A percentile compares a stretch with the other conserved stretches of the same genome.
phyloP scores from a whole-genome alignment of 345 rosid species.

The Citrus sinensis region DNA sequence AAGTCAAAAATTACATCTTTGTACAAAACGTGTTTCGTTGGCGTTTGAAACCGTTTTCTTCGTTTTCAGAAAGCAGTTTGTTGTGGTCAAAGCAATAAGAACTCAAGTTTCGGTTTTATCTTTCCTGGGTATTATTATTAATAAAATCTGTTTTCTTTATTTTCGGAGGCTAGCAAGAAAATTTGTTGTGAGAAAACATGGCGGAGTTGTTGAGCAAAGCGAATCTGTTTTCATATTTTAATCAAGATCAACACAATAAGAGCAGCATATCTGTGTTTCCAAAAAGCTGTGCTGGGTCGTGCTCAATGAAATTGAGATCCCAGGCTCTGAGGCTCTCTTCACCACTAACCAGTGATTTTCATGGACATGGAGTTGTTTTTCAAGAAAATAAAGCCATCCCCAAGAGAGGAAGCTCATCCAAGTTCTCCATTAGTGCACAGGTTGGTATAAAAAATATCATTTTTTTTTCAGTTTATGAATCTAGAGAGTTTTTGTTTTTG shows the following conservation, averaged over 20 bases:
- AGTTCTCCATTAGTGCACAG: conserved; percentile 47
- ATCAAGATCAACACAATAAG: conserved; percentile 21
- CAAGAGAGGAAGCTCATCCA: conserved; percentile 23
- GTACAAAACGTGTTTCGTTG: not conserved
- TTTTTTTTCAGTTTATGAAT: not conserved
- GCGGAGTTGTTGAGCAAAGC: conserved; percentile 48
- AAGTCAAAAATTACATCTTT: not conserved
- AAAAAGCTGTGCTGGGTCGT: conserved; percentile 27
- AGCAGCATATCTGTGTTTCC: conserved; percentile 17
- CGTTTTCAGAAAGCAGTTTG: not conserved
- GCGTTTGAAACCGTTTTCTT: not conserved
- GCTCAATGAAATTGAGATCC: conserved; percentile 25
- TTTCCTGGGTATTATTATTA: not conserved
- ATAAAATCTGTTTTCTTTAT: not conserved
- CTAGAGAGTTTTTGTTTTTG: not conserved
- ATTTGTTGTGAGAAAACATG: conserved; percentile 28
- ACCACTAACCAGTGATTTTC: conserved; percentile 24
- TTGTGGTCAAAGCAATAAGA: not conserved
- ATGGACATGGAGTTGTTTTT: conserved; percentile 41
- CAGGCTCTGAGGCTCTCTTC: conserved; percentile 27
- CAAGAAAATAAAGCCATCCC: conserved; percentile 25
- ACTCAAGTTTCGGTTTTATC: not conserved
- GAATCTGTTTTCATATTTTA: conserved; percentile 31
- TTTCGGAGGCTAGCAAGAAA: not conserved
- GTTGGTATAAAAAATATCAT: conserved; percentile 24